A percentile compares a stretch with the other conserved stretches of the same genome.
Evolutionary conservation across 148 eudicot genomes (phyloP).

Genomic region (Persicaria tinctoria): DNA sequence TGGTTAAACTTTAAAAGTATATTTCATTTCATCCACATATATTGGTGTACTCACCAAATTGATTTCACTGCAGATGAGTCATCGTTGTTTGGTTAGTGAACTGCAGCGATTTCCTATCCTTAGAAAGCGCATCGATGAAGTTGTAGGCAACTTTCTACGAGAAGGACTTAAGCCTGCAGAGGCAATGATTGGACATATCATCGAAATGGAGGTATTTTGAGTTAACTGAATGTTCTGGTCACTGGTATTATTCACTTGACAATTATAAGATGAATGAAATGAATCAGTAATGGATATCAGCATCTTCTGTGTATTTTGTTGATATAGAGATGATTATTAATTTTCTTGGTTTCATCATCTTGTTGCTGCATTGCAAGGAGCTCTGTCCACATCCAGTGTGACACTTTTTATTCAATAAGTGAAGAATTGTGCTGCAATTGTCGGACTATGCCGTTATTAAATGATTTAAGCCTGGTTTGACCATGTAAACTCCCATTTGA

Average conservation of each 20-base stretch:
- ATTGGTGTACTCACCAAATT: neutral
- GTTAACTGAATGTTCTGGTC: neutral
- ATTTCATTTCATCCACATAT: neutral
- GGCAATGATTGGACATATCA: constrained; percentile 63
- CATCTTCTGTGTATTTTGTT: neutral
- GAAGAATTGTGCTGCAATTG: neutral
- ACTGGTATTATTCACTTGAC: neutral
- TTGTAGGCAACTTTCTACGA: constrained; percentile 47
- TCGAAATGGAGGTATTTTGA: constrained; percentile 37
- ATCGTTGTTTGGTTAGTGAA: constrained; percentile 60
- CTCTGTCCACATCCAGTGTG: neutral
- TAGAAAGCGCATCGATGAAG: constrained; percentile 72
- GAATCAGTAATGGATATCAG: neutral
- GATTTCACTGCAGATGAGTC: constrained; percentile 51
- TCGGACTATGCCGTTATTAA: neutral
- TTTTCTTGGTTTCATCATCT: neutral
- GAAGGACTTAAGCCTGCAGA: constrained; percentile 69
- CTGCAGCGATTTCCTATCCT: constrained; percentile 58
- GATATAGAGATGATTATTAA: neutral
- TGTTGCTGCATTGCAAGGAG: neutral
- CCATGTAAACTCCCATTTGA: neutral
- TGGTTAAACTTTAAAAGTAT: neutral
- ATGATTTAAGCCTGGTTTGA: constrained; percentile 5
- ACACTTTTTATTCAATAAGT: neutral
- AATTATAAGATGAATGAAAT: neutral